Evolutionary conservation across 2,329 filamentous ascomycete species (phyloP).

Genomic region (Colletotrichum tabaci): DNA sequence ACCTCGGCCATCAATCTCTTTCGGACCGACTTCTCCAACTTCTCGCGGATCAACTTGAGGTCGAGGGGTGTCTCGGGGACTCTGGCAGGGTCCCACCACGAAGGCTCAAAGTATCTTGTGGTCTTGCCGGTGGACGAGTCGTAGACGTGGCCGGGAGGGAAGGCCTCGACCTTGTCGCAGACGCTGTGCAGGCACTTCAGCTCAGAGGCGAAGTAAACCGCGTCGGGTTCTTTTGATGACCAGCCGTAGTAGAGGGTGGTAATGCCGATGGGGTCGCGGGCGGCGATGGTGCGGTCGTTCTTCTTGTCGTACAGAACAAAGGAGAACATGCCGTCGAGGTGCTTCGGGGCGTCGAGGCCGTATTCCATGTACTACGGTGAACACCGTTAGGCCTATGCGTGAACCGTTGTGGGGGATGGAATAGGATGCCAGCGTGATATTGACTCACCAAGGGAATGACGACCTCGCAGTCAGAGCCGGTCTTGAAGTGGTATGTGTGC

Average conservation of each 20-base stretch:
- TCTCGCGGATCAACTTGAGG: constrained; percentile 84
- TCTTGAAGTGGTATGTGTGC: constrained; percentile 95
- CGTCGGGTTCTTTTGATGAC: constrained; percentile 84
- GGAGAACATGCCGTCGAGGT: constrained; percentile 99
- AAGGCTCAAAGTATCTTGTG: constrained; percentile 91
- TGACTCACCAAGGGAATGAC: constrained; percentile 91
- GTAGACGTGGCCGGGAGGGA: constrained; percentile 96
- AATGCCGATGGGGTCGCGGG: constrained; percentile 95
- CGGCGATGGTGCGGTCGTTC: constrained; percentile 91
- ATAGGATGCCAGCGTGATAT: background rate
- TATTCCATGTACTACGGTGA: constrained; percentile 85
- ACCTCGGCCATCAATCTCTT: constrained; percentile 99
- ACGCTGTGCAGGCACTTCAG: constrained; percentile 93
- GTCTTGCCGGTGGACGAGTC: constrained; percentile 91
- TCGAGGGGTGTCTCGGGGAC: constrained; percentile 87
- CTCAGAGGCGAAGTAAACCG: constrained; percentile 97
- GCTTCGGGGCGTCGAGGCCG: constrained; percentile 91
- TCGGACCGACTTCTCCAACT: constrained; percentile 90
- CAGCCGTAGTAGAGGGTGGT: constrained; percentile 98
- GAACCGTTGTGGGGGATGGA: background rate
- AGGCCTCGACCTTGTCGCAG: constrained; percentile 94
- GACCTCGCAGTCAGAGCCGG: constrained; percentile 97
- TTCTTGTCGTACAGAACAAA: constrained; percentile 98
- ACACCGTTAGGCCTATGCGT: constrained; percentile 23
- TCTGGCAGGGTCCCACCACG: constrained; percentile 89